These are phyloP conservation scores for Rhododendron simsii DNA, from an alignment of 148 eudicot genomes.

Conservation along the genomic window DNA sequence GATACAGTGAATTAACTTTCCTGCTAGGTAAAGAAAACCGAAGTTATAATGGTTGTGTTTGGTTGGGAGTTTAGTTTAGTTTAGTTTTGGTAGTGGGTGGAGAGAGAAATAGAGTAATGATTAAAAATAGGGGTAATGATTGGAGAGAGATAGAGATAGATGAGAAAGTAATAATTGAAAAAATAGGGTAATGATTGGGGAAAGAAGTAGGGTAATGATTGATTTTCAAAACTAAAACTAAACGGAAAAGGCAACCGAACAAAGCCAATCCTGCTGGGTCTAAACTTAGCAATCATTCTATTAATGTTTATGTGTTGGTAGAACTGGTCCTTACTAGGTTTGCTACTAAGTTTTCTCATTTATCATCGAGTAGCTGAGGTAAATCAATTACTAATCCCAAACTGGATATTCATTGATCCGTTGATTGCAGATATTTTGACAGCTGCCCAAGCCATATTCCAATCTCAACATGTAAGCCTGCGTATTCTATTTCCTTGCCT, in stretches of 20 bases:
- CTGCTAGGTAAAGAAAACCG: not conserved
- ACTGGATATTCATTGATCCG: constrained; percentile 1
- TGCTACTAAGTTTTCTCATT: not conserved
- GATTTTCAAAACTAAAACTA: too few species aligned
- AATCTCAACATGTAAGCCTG: constrained; percentile 68
- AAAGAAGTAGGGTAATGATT: too few species aligned
- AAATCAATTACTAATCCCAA: not conserved
- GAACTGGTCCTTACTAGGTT: not conserved
- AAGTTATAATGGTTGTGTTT: too few species aligned
- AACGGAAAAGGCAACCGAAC: too few species aligned
- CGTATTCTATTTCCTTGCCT: not conserved
- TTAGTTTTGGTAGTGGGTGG: too few species aligned
- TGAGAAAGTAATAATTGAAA: too few species aligned
- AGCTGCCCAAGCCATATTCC: constrained; percentile 72
- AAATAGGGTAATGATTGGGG: too few species aligned
- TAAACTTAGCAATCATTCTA: not conserved
- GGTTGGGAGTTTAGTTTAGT: too few species aligned
- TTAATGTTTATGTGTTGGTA: not conserved
- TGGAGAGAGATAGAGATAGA: too few species aligned
- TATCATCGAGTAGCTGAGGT: not conserved
- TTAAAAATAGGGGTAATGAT: too few species aligned
- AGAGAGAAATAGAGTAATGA: too few species aligned
- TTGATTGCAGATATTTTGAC: constrained; percentile 70
- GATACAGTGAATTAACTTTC: not conserved
- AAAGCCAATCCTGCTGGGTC: not conserved